Evolutionary conservation across 2,329 filamentous ascomycete species (phyloP).

Genomic region (Cercospora citrullina): DNA sequence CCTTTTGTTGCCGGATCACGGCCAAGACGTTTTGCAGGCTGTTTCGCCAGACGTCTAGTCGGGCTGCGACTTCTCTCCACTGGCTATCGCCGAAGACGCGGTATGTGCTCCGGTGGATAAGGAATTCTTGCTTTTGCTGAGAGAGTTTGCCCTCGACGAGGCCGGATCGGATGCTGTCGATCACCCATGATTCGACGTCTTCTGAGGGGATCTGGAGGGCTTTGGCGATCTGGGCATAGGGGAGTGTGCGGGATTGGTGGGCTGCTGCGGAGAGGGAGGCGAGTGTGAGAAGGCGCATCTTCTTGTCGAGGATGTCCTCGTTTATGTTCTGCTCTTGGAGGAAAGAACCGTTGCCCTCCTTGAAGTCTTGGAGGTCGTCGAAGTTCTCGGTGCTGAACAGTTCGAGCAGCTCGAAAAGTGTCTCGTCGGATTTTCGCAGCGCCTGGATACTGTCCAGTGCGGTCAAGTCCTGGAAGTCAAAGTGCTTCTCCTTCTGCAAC

Average conservation of each 20-base stretch:
- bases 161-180: conserved; percentile 93
- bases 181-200: conserved; percentile 97
- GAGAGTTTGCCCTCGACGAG: conserved; percentile 95
- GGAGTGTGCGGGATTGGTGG: conserved; percentile 75
- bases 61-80: conserved; percentile 89
- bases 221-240: conserved; percentile 81
- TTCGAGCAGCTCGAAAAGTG: conserved; percentile 88
- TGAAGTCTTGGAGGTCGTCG: conserved; percentile 94
- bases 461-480: conserved; percentile 72
- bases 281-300: conserved; percentile 94
- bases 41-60: conserved; percentile 86
- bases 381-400: conserved; percentile 93
- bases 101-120: conserved; percentile 95
- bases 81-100: conserved; percentile 97
- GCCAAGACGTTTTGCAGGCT: conserved; percentile 76
- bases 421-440: conserved; percentile 77
- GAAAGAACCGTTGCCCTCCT: conserved; percentile 85
- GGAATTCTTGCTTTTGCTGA: conserved; percentile 87
- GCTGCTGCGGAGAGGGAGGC: conserved; percentile 83
- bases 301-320: conserved; percentile 75
- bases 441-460: conserved; percentile 77
- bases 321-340: conserved; percentile 74
- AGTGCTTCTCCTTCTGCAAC: conserved; percentile 65
- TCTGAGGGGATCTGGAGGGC: conserved; percentile 78
- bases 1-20: conserved; percentile 78